Base-by-base conservation (phyloP, 768 basidiomycete genomes). In the Naganishia vishniacii region DNA sequence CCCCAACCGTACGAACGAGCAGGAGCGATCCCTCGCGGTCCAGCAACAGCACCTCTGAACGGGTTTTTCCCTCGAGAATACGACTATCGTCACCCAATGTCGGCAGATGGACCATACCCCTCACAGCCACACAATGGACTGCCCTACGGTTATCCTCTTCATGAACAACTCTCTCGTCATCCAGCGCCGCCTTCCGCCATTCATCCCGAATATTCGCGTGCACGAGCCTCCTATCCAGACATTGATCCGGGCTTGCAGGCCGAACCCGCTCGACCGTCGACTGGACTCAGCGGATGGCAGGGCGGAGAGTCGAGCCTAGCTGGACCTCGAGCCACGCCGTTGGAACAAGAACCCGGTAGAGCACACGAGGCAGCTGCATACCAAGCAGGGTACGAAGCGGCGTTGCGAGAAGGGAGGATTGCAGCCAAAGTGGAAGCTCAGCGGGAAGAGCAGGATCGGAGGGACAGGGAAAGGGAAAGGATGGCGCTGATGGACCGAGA, bases 271-370 rank as follows among this genome's bases (percentile, higher is more conserved):
- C 34, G 53, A 26, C 53, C 53, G 1, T 56, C 53, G 20, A 56
- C 53, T 13, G 53, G 53, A n/a, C 53, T 56, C 34, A 56, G 53
- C 34, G 53, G 53, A n/a, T 56, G 53, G 53, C 53, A 56, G 40
- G 37, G 53, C 32, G 37, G 53, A 13, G 53, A 56, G 23, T 34
- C 32, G 23, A 56, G 40, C 20, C n/a, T 34, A 12, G 34, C 32
- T 3, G 53, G 53, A 25, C 53, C 53, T 37, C 32, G 32, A 40
- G 5, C n/a, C n/a, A n/a, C 37, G 9, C 31, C 53, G 8, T 9
- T 13, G 11, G 53, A 40, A 20, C 53, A 31, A 18, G 53, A 56
- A 7, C 53, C 32, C 3, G n/a, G 34, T 4, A 34, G 53, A 40
- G 53, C 53, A 8, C 13, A 37, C 2, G 53, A 56, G 23, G 34